phyloP scores from a whole-genome alignment of 2,329 filamentous ascomycete genomes.

The Trichoderma sp. region DNA sequence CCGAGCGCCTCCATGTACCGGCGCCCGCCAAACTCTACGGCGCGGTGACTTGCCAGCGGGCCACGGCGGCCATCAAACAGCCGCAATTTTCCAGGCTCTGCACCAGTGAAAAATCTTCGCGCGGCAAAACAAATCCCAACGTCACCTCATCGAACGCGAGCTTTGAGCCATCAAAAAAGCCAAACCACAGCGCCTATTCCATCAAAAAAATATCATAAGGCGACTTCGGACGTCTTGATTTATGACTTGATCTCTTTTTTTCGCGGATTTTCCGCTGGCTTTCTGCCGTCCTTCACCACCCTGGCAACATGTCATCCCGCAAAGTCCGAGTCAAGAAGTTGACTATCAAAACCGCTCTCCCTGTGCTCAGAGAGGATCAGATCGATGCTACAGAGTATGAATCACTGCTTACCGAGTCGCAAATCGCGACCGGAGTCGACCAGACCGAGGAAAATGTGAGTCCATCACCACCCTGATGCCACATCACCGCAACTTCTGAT shows the following conservation, averaged over 20 bases:
- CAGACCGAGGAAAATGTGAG: slow-evolving; percentile 96
- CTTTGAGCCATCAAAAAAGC: slow-evolving; percentile 59
- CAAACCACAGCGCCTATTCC: slow-evolving; percentile 53
- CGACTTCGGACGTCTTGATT: slow-evolving; percentile 58
- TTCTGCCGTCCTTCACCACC: slow-evolving; percentile 44
- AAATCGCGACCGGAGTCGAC: slow-evolving; percentile 96
- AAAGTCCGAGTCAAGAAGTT: slow-evolving; percentile 88
- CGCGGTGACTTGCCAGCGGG: slow-evolving; percentile 36
- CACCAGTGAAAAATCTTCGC: slow-evolving; percentile 58
- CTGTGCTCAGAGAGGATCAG: slow-evolving; percentile 86
- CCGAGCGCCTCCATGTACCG: slow-evolving; percentile 40
- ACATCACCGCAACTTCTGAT: slow-evolving; percentile 39
- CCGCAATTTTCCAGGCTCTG: slow-evolving; percentile 37
- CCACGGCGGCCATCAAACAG: slow-evolving; percentile 36
- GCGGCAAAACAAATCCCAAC: slow-evolving; percentile 59
- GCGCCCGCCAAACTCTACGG: slow-evolving; percentile 28
- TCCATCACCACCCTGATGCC: slow-evolving; percentile 42
- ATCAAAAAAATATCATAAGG: slow-evolving; percentile 56
- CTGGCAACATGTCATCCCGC: slow-evolving; percentile 62
- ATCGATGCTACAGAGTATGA: slow-evolving; percentile 87
- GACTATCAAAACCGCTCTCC: slow-evolving; percentile 85
- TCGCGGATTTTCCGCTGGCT: slow-evolving; percentile 61
- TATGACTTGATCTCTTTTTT: slow-evolving; percentile 68
- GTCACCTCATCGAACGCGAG: slow-evolving; percentile 57
- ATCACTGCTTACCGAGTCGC: slow-evolving; percentile 76